Evolutionary conservation across 2,329 filamentous ascomycete species (phyloP).

Genomic region (Neonectria neomacrospora): DNA sequence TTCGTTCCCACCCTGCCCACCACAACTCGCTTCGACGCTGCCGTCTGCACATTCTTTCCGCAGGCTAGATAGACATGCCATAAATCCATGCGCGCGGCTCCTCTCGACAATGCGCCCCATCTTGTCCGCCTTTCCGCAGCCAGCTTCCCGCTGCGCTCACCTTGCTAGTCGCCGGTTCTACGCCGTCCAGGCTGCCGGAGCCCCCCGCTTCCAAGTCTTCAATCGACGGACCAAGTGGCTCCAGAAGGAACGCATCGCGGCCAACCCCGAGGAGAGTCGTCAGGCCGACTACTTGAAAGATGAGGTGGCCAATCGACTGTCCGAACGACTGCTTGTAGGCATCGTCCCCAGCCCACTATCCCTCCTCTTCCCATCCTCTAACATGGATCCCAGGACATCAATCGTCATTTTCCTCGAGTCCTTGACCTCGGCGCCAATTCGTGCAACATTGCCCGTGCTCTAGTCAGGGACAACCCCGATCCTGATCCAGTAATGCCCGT

Average conservation of each 20-base stretch:
- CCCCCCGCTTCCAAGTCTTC: conserved; percentile 89
- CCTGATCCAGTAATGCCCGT: conserved; percentile 64
- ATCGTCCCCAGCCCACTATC: not conserved
- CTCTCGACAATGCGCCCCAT: conserved; percentile 42
- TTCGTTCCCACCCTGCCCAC: not conserved
- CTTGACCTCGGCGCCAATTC: conserved; percentile 96
- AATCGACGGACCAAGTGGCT: conserved; percentile 87
- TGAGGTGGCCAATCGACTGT: conserved; percentile 85
- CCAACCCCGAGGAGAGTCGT: conserved; percentile 75
- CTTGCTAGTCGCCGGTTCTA: conserved; percentile 65
- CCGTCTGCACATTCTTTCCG: conserved; percentile 27
- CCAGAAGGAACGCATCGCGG: conserved; percentile 88
- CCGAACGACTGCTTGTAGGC: conserved; percentile 82
- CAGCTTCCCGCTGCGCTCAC: conserved; percentile 28
- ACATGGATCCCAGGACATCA: conserved; percentile 78
- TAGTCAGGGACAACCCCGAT: conserved; percentile 77
- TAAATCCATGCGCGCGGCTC: conserved; percentile 46
- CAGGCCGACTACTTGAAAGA: conserved; percentile 93
- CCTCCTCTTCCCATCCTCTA: conserved; percentile 17
- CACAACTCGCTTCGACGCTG: conserved; percentile 6
- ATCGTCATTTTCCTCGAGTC: conserved; percentile 83
- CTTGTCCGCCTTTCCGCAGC: conserved; percentile 38
- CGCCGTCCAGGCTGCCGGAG: conserved; percentile 81
- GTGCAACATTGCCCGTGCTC: conserved; percentile 88
- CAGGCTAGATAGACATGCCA: conserved; percentile 41